Evolutionary conservation across 2,329 filamentous ascomycete species (phyloP).

Genomic region (Aspergillus phoenicis): DNA sequence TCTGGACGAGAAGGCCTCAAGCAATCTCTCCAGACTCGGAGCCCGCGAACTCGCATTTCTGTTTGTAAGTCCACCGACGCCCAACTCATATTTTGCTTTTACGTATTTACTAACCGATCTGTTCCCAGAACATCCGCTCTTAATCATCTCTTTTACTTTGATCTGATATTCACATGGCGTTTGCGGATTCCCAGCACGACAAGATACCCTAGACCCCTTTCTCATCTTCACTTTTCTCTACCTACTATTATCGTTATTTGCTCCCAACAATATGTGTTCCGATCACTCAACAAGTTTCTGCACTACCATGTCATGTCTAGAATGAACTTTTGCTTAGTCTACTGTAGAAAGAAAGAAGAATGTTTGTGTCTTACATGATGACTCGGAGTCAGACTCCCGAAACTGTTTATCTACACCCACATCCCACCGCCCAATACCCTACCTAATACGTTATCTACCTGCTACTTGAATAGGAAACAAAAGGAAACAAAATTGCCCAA

Average conservation of each 20-base stretch:
- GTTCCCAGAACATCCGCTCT: conserved; percentile 2
- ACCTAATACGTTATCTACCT: no score
- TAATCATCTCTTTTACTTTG: neutral
- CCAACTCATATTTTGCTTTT: neutral
- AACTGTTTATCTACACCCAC: no score
- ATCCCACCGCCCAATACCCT: no score
- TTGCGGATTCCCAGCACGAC: neutral
- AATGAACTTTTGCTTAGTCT: no score
- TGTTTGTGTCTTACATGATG: no score
- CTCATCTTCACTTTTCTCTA: neutral
- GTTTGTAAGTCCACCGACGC: conserved; percentile 53
- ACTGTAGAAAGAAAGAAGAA: no score
- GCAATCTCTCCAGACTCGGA: conserved; percentile 67
- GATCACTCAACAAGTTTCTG: no score
- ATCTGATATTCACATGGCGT: conserved; percentile 4
- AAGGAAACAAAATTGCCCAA: no score
- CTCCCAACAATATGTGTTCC: neutral
- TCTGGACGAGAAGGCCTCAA: conserved; percentile 72
- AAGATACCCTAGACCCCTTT: neutral
- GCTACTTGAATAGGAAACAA: no score
- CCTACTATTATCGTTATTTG: neutral
- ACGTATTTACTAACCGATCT: neutral
- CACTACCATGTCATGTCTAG: no score
- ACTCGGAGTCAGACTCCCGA: no score
- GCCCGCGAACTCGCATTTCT: conserved; percentile 69